Base-by-base conservation (phyloP, 1,284 basidiomycete species). In the Testicularia cyperi region DNA sequence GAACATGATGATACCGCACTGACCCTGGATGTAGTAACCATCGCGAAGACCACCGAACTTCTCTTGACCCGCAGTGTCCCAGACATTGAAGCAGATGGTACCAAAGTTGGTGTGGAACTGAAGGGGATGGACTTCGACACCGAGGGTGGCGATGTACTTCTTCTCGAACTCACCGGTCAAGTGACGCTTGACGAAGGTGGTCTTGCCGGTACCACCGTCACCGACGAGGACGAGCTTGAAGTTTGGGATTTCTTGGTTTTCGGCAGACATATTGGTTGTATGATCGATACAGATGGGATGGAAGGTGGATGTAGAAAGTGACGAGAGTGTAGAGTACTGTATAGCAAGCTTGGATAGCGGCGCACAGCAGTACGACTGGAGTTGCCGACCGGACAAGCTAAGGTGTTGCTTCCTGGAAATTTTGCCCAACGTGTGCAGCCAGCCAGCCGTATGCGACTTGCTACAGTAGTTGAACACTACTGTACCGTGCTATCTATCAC, bases 1-100 rank as follows among this genome's bases (percentile, higher is more conserved):
- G 81, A 99, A 99, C 95, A 99, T 98, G 86, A 98, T 98, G 83
- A 98, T 98, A 78, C 95, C 95, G 77, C 92, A 98, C 80, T 98
- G 92, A 71, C 95, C 95, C 54, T 62, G 68, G 47, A 72, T 71
- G 68, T 70, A 75, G 70, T 72, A 73, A 16, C 72, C 73, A 34
- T 74, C 72, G 36, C 72, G 67, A n/a, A 76, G 67, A 53, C 71
- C 74, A 48, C 72, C 70, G 33, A 99, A 99, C 82, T 98, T 98
- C 81, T 98, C 95, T 82, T 99, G 95, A 40, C 95, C 95, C 44
- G 95, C 95, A 31, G 95, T 99, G 80, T 99, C 95, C 95, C 95
- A 99, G 44, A 97, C 94, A 79, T 98, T 98, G 86, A 99, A 99
- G 82, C 88, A 89, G 82, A 99, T 92, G 48, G 88, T 91, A 74